Evolutionary conservation across 2,329 filamentous ascomycete species (phyloP).

Genomic region (Penicillium verrucosum): DNA sequence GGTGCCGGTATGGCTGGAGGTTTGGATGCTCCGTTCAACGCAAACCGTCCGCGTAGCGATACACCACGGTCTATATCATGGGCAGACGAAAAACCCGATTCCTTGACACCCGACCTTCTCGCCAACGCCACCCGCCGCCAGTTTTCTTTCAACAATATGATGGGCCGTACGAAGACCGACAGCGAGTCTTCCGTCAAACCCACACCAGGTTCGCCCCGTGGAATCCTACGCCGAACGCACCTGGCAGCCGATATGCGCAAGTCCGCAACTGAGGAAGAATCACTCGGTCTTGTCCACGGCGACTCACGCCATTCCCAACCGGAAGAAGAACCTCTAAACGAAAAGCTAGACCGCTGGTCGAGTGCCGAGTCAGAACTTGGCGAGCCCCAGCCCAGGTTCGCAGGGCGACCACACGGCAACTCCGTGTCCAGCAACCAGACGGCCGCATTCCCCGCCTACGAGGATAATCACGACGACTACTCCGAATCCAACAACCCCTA

Average conservation of each 20-base stretch:
- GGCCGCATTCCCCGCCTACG: slow-evolving; percentile 28
- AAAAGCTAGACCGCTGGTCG: slow-evolving; percentile 31
- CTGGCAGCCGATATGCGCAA: slow-evolving; percentile 31
- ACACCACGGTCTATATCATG: slow-evolving; percentile 41
- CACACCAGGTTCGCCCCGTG: slow-evolving; percentile 30
- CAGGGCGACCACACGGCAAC: slow-evolving; percentile 19
- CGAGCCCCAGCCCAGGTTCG: slow-evolving; percentile 20
- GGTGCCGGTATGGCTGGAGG: slow-evolving; percentile 20
- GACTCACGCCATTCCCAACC: slow-evolving; percentile 46
- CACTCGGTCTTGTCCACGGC: slow-evolving; percentile 75
- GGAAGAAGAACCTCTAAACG: slow-evolving; percentile 27
- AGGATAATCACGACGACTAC: slow-evolving; percentile 26
- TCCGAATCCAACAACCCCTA: slow-evolving; percentile 24
- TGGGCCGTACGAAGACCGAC: slow-evolving; percentile 51
- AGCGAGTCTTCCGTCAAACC: slow-evolving; percentile 22
- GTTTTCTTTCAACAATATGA: slow-evolving; percentile 90
- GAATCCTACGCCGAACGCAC: slow-evolving; percentile 44
- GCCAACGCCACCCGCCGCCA: slow-evolving; percentile 64
- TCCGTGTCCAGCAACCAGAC: slow-evolving; percentile 24
- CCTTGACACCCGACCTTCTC: slow-evolving; percentile 26
- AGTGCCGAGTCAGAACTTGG: slow-evolving; percentile 21
- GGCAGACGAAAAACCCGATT: slow-evolving; percentile 30
- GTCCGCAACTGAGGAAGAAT: slow-evolving; percentile 74
- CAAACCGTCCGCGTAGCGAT: slow-evolving; percentile 30
- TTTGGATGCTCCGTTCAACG: slow-evolving; percentile 25